These are phyloP conservation scores for Colletotrichum destructivum DNA, from an alignment of 2,329 filamentous ascomycete genomes.

Conservation along the genomic window DNA sequence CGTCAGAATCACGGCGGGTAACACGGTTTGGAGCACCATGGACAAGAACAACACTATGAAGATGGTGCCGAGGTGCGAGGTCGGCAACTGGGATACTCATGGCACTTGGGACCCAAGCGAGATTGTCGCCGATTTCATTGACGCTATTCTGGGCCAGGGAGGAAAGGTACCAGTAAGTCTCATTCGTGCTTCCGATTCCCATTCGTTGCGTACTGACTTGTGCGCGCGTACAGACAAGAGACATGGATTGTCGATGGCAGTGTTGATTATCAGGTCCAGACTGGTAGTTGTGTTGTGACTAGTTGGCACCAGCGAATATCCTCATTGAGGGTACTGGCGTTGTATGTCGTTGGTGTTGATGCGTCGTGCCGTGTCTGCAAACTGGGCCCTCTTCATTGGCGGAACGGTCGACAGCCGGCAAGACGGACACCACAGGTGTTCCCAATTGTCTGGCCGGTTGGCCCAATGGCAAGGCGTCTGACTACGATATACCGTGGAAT, in stretches of 20 bases:
- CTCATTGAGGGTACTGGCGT: no score
- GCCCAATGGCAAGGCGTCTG: conserved; percentile 61
- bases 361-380: no score
- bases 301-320: no score
- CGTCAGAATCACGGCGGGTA: not conserved
- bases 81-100: conserved; percentile 4
- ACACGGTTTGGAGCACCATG: not conserved
- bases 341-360: no score
- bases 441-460: conserved; percentile 44
- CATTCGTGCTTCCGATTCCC: not conserved
- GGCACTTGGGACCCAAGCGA: conserved; percentile 3
- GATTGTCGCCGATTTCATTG: not conserved
- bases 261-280: no score
- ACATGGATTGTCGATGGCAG: not conserved
- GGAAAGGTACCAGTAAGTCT: not conserved
- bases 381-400: no score
- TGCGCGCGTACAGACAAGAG: not conserved
- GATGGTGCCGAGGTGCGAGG: conserved; percentile 2
- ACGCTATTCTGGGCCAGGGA: not conserved
- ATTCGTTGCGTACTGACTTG: not conserved
- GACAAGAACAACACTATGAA: conserved; percentile 3
- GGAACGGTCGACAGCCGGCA: no score
- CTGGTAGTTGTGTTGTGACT: no score
- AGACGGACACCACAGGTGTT: no score
- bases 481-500: conserved; percentile 52